Evolutionary conservation across 179 eudicot species (phyloP).

Genomic region (Actinidia arguta): DNA sequence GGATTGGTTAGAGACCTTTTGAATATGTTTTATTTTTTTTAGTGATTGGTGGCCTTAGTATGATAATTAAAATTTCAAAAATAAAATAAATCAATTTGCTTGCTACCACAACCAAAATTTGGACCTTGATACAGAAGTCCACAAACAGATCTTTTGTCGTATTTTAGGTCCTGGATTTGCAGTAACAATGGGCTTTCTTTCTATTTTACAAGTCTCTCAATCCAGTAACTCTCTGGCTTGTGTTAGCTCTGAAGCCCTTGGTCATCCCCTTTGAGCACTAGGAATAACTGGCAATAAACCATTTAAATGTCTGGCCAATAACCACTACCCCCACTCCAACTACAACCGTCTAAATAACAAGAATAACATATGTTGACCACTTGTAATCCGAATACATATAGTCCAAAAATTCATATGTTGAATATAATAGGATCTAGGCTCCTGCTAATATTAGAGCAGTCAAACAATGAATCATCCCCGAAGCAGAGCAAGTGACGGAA

Average conservation of each 20-base stretch:
- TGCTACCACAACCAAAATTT: conserved; percentile 19
- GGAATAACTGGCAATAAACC: not conserved
- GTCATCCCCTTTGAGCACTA: not conserved
- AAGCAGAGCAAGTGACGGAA: not conserved
- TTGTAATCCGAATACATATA: conserved; percentile 19
- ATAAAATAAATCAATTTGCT: conserved; percentile 9
- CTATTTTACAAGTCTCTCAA: conserved; percentile 13
- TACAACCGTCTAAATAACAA: conserved; percentile 8
- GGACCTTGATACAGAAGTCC: conserved; percentile 6
- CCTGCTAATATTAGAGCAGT: not conserved
- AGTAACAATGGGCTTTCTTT: conserved; percentile 23
- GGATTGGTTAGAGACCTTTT: too few relatives aligned
- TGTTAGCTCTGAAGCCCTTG: not conserved
- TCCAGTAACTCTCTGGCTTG: conserved; percentile 26
- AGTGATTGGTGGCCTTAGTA: too few relatives aligned
- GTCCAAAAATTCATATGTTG: too few relatives aligned
- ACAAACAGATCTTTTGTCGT: conserved; percentile 7
- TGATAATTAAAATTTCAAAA: too few relatives aligned
- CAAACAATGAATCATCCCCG: not conserved
- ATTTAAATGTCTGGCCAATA: not conserved
- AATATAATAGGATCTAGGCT: not conserved
- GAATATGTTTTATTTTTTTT: too few relatives aligned
- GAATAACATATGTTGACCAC: conserved; percentile 27
- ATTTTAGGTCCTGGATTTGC: not conserved
- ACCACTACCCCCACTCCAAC: not conserved